These are phyloP conservation scores for Globisporangium ultimum DNA, from an alignment of 352 stramenopile genomes.

Conservation along the genomic window DNA sequence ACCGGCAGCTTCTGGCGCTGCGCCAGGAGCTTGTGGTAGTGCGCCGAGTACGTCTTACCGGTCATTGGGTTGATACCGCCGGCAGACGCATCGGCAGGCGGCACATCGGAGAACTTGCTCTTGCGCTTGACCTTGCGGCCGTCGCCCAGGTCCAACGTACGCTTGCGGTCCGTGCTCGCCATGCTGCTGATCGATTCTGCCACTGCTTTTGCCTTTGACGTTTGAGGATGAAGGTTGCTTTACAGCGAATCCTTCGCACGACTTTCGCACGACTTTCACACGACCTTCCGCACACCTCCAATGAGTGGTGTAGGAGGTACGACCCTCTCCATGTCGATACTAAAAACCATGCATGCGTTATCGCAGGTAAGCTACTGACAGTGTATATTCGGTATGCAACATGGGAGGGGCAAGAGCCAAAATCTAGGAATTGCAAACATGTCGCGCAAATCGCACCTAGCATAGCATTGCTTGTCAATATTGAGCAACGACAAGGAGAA, in stretches of 20 bases:
- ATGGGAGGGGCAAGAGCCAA: background rate
- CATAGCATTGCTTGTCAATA: background rate
- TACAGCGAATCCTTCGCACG: constrained; percentile 16
- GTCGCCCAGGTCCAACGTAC: constrained; percentile 60
- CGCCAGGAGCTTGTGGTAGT: constrained; percentile 92
- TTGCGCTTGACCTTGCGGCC: constrained; percentile 60
- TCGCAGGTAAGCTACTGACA: no score
- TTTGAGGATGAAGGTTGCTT: constrained; percentile 7
- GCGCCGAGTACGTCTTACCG: constrained; percentile 77
- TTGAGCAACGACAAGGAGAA: no score
- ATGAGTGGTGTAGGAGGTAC: constrained; percentile 4
- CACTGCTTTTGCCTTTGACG: constrained; percentile 9
- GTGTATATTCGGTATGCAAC: background rate
- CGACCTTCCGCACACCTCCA: constrained; percentile 14
- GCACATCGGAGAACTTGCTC: constrained; percentile 73
- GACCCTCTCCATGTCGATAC: background rate
- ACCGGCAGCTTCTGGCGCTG: constrained; percentile 96
- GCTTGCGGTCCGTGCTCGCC: constrained; percentile 50
- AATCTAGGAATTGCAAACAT: constrained; percentile 1
- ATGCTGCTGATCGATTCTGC: constrained; percentile 22
- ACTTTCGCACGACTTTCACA: constrained; percentile 19
- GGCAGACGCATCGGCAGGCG: constrained; percentile 15
- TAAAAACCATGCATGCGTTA: background rate
- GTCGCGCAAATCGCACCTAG: background rate
- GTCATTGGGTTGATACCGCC: constrained; percentile 90